Base-by-base conservation (phyloP, 192 early-diverging fungal species). In the Endogone sp. region DNA sequence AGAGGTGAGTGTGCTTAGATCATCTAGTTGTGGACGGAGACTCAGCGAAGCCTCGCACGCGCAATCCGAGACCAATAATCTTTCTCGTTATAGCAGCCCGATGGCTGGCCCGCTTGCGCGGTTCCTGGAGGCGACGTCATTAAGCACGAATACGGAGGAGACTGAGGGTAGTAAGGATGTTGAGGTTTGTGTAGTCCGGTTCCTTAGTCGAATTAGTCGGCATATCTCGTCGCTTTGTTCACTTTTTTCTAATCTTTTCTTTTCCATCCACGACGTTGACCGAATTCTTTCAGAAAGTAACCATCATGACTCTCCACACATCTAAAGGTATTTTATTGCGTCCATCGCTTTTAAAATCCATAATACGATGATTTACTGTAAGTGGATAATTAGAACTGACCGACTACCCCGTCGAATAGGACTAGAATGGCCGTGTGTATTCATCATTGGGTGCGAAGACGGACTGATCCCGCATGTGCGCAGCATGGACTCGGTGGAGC, bases 371-470 rank as follows among this genome's bases (percentile, higher is more conserved):
- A n/a, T n/a, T n/a, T n/a, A n/a, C n/a, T n/a, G n/a, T n/a, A n/a
- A n/a, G n/a, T n/a, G n/a, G n/a, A n/a, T n/a, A n/a, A n/a, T n/a
- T n/a, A n/a, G n/a, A n/a, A n/a, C n/a, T n/a, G n/a, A n/a, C n/a
- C n/a, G n/a, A n/a, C n/a, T n/a, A n/a, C n/a, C n/a, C n/a, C 30
- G 23, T 62, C 64, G n/a, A 20, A 32, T 20, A 67, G 73, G 73
- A 37, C 44, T 75, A 10, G 74, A 75, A 59, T 75, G 74, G 74
- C 68, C 74, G 20, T 62, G 63, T 32, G 74, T 71, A 2, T 75
- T 75, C 25, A 44, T 66, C n/a, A 49, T 56, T 23, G 63, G 29
- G 2, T 70, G 68, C 21, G 69, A 66, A 26, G 74, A 75, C 16
- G 67, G 59, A 10, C 6, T 70, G 4, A 67, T 75, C 22, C 74